A percentile compares a stretch with the other conserved stretches of the same genome.
phyloP scores from a whole-genome alignment of 495 filamentous ascomycete genomes.

The Penicillium fimorum region DNA sequence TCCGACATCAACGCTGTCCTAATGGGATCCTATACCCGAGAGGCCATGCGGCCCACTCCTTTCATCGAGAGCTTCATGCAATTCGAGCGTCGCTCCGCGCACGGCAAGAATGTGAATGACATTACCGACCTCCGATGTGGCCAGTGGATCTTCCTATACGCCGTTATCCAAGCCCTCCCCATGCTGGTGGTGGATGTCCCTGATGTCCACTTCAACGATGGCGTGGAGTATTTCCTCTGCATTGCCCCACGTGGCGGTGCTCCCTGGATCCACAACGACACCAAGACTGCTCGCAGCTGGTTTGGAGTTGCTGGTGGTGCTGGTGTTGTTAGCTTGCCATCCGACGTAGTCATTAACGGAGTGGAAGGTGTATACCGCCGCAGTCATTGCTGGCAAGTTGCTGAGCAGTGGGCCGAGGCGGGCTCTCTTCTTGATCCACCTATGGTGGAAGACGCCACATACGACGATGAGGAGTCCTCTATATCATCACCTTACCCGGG shows the following conservation, averaged over 20 bases:
- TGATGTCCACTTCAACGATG: conserved; percentile 69
- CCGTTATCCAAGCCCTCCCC: conserved; percentile 83
- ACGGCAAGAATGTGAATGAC: conserved; percentile 68
- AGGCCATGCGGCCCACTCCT: conserved; percentile 57
- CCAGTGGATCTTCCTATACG: conserved; percentile 94
- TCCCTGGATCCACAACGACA: conserved; percentile 79
- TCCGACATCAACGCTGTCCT: conserved; percentile 74
- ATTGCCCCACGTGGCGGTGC: conserved; percentile 76
- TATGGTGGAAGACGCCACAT: conserved; percentile 37
- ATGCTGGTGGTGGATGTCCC: conserved; percentile 87
- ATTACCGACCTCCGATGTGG: conserved; percentile 75
- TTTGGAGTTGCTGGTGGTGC: conserved; percentile 71
- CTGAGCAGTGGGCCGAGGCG: conserved; percentile 66
- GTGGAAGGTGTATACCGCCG: conserved; percentile 88
- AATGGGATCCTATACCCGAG: conserved; percentile 72
- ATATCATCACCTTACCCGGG: conserved; percentile 45
- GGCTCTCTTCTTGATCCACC: conserved; percentile 40
- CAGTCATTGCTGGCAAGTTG: conserved; percentile 87
- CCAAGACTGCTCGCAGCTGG: conserved; percentile 68
- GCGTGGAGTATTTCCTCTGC: conserved; percentile 96
- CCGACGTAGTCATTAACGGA: conserved; percentile 81
- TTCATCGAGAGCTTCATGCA: conserved; percentile 80
- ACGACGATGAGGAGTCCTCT: conserved; percentile 44
- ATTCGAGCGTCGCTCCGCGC: conserved; percentile 75
- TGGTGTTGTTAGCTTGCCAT: conserved; percentile 72